Evolutionary conservation across 129 eudicot genomes (phyloP), one percentile per base, ranked within the genome.

Genomic region (Apium graveolens): DNA sequence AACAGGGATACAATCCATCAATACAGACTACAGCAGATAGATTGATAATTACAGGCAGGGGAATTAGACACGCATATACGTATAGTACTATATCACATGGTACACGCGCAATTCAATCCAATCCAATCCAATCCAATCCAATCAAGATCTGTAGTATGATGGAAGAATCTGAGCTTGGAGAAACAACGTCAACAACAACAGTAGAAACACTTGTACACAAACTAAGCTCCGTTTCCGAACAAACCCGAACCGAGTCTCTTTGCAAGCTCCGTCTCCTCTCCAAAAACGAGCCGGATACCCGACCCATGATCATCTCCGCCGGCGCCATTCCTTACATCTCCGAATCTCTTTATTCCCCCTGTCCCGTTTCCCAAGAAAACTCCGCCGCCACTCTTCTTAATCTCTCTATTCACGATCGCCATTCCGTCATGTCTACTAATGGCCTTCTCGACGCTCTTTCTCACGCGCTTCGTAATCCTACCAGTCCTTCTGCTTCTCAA

Each of bases 261-360:
- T 87, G 97, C 79, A 97, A 95, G 87, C 99, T 95, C 39, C 97
- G 96, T 0, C 78, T 92, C 17, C 88, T 90, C 68, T 84, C 99
- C 18, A 92, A 92, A 63, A 84, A 83, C 82, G 99, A 95, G 76
- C 89, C 97, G 0, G 92, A 88, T 0, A 79, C 79, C 84, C 94
- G 99, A 65, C 63, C 89, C 21, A 14, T 90, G 11, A 92, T 95
- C 63, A 88, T 93, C 24, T 88, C 83, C 79, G 86, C 83, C 1
- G 93, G 90, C 53, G 97, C 99, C 11, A 82, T 95, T 29, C 93
- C 99, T 0, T 80, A 84, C 49, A 82, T 95, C 69, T 65, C 99
- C 11, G 99, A 95, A 41, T 83, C 86, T 17, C 93, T 95, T 0
- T 92, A 88, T 70, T 92, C 99, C 0, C 85, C 96, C 4, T 81